Conservation (phyloP, 306 rosid species). For the Lagenaria siceraria region DNA sequence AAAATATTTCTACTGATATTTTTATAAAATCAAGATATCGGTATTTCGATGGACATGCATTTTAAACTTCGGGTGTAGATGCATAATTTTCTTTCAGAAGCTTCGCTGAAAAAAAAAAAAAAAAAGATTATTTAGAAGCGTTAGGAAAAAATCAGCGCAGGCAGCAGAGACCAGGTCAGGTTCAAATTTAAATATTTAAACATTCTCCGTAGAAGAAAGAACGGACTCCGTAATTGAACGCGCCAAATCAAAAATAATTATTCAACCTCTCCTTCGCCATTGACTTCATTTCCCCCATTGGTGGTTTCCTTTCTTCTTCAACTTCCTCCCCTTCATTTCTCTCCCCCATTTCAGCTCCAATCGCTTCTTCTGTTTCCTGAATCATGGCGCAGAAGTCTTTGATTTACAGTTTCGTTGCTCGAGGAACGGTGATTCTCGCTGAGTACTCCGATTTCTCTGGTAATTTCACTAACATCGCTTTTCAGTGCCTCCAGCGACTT, state of each 20-base stretch:
- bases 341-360: not conserved
- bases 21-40: too few species aligned
- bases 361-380: not conserved
- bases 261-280: not conserved
- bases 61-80: too few species aligned
- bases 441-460: slow-evolving; percentile 1
- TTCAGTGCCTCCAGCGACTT: slow-evolving; percentile 6
- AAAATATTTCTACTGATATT: too few species aligned
- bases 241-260: not conserved
- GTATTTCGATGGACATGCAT: too few species aligned
- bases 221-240: not conserved
- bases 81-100: not conserved
- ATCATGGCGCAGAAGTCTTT: not conserved
- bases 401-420: slow-evolving; percentile 10
- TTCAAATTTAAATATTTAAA: not conserved
- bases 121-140: too few species aligned
- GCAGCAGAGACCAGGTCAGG: not conserved
- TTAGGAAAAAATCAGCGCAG: not conserved
- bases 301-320: not conserved
- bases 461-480: not conserved
- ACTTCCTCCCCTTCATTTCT: not conserved
- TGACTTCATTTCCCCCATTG: not conserved
- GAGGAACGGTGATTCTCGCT: slow-evolving; percentile 13
- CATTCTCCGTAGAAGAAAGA: not conserved
- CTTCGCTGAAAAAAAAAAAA: not conserved